Evolutionary conservation across 352 stramenopile genomes (phyloP), one percentile per base, ranked within the genome.

Genomic region (Phytopythium cucurbitacearum): DNA sequence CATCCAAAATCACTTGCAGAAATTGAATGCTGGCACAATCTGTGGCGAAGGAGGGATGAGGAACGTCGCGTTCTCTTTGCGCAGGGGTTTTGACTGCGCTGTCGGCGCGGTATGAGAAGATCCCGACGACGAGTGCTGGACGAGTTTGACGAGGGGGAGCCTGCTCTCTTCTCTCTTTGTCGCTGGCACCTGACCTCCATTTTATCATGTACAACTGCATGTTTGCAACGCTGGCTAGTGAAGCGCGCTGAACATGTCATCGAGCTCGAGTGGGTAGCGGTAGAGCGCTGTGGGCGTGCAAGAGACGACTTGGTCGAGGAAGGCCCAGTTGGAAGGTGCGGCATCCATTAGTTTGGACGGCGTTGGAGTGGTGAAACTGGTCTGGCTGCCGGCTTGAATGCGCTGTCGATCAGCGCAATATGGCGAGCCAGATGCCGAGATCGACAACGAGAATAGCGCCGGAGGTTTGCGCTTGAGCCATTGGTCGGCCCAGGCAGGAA

Each of bases 81-180:
- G 42, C 42, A 48, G 42, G 42, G 42, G 42, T 48, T 48, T 36
- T 48, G 42, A 48, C 42, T 12, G 42, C 42, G 42, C 42, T 37
- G 8, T 4, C 16, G 13, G 42, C 10, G 42, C 42, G 21, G 42
- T 28, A 10, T 48, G 42, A 48, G 16, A 37, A 48, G 21, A 37
- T 28, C 4, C 7, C 16, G 36, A 4, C 42, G 42, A 48, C 42
- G 42, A 16, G 42, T 7, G 21, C 42, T 35, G 16, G 42, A 28
- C 42, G 21, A 5, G n/a, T 8, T 28, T 1, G 4, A 1, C 42
- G 3, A 10, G 42, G 8, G 21, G 21, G 21, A 28, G 21, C 21
- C 21, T 28, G 21, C 21, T 28, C 21, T 28, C 21, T 28, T 28
- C 21, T 28, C 21, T 28, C 21, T 28, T 28, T 28, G 21, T 28